Percentiles rank a stretch among this genome's conserved stretches.
Conservation (phyloP, 202 grass and related monocot genomes). For the Bolboschoenoplectus hybrid region DNA sequence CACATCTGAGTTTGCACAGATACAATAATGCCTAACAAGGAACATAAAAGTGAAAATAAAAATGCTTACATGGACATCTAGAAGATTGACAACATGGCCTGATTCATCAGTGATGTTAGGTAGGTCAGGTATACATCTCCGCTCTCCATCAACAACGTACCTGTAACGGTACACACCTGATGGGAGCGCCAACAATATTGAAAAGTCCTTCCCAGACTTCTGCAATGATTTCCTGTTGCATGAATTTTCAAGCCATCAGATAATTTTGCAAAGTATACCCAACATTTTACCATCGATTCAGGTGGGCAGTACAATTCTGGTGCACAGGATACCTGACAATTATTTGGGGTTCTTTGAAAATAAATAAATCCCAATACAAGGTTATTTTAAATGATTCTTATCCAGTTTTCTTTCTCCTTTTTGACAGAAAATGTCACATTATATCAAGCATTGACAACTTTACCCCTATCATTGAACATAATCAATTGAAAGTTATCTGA, state of each 20-base stretch:
- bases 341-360: not conserved
- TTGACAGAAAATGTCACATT: not conserved
- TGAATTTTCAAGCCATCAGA: slow-evolving; percentile 35
- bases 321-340: not conserved
- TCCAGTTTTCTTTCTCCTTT: slow-evolving; percentile 5
- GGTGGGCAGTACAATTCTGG: not conserved
- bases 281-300: not conserved
- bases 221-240: slow-evolving; percentile 79
- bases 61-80: slow-evolving; percentile 93
- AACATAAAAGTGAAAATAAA: slow-evolving; percentile 21
- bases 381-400: not conserved
- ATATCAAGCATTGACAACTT: not conserved
- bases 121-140: slow-evolving; percentile 76
- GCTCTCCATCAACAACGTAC: slow-evolving; percentile 89
- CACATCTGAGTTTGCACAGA: not conserved
- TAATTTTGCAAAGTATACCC: not conserved
- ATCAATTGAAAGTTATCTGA: not conserved
- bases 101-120: slow-evolving; percentile 72
- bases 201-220: slow-evolving; percentile 91
- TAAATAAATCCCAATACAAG: not conserved
- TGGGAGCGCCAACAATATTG: slow-evolving; percentile 80
- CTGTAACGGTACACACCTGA: slow-evolving; percentile 89
- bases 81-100: slow-evolving; percentile 81
- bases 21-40: not conserved
- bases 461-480: not conserved